phyloP scores from a whole-genome alignment of 768 basidiomycete species.

The Podaxis carcinomalis region DNA sequence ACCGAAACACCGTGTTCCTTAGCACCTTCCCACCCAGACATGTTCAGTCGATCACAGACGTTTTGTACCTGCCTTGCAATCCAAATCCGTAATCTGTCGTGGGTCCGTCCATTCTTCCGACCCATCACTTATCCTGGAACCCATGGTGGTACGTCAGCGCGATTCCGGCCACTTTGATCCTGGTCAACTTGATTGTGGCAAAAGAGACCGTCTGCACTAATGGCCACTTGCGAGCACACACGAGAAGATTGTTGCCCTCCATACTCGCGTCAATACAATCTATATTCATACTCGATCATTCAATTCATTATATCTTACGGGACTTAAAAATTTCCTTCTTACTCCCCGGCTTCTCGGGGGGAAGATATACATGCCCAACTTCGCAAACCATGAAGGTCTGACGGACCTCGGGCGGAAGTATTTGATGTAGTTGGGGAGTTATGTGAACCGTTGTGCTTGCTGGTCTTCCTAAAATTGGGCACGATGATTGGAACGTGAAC shows the following conservation, averaged over 20 bases:
- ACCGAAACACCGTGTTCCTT: neutral
- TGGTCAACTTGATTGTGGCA: too few relatives aligned
- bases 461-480: neutral
- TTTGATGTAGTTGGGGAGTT: neutral
- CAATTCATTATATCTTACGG: too few relatives aligned
- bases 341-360: neutral
- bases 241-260: too few relatives aligned
- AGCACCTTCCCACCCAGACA: neutral
- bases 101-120: neutral
- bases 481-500: neutral
- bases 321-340: neutral
- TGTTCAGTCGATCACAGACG: neutral
- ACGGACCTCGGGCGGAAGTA: neutral
- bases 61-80: neutral
- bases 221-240: too few relatives aligned
- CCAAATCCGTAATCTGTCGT: neutral
- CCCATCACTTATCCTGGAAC: neutral
- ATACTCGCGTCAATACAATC: too few relatives aligned
- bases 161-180: too few relatives aligned
- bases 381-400: neutral
- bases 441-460: neutral
- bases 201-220: too few relatives aligned
- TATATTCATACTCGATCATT: too few relatives aligned
- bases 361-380: neutral
- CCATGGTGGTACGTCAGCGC: too few relatives aligned